Evolutionary conservation across 1,139 yeast genomes (phyloP).

Genomic region (Candida frijolesensis): DNA sequence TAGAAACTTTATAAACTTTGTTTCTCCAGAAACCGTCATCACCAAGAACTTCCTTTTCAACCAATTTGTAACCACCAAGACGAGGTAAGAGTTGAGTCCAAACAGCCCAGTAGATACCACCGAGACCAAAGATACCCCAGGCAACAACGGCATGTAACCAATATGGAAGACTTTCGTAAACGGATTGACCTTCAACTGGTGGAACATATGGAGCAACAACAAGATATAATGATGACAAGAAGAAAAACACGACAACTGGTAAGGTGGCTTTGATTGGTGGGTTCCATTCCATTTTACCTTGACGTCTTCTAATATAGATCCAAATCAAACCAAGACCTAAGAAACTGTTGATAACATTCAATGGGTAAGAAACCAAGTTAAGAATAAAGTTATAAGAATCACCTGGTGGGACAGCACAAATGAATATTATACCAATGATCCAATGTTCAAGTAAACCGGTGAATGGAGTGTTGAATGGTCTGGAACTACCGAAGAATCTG

Average conservation of each 20-base stretch:
- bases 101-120: conserved; percentile 69
- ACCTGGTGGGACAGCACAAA: conserved; percentile 47
- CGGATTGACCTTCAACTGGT: conserved; percentile 65
- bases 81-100: conserved; percentile 67
- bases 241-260: conserved; percentile 65
- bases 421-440: conserved; percentile 50
- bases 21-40: conserved; percentile 79
- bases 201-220: conserved; percentile 83
- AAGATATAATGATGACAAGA: conserved; percentile 68
- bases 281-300: conserved; percentile 62
- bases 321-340: conserved; percentile 46
- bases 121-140: conserved; percentile 74
- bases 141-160: conserved; percentile 84
- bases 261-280: conserved; percentile 75
- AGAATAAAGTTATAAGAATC: conserved; percentile 52
- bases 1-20: conserved; percentile 49
- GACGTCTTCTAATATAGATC: conserved; percentile 47
- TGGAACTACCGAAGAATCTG: conserved; percentile 44
- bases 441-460: conserved; percentile 65
- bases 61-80: conserved; percentile 59
- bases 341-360: conserved; percentile 52
- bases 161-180: conserved; percentile 70
- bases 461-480: conserved; percentile 48
- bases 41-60: conserved; percentile 61
- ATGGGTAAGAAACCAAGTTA: conserved; percentile 53